Conservation (phyloP, 257 asterid genomes). For the Solanum medicagineum region DNA sequence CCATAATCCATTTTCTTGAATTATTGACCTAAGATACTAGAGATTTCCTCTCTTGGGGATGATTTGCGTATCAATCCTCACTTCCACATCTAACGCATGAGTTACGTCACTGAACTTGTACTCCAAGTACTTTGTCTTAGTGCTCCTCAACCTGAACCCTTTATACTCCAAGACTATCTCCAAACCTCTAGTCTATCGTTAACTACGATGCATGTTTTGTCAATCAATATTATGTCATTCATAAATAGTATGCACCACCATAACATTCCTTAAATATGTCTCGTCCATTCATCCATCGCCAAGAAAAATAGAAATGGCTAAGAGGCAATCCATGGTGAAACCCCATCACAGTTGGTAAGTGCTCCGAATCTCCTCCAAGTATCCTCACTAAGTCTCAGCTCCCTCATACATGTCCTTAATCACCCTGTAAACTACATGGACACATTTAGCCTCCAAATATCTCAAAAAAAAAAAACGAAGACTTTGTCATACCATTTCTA, state of each 20-base stretch:
- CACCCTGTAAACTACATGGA: background rate
- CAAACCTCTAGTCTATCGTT: background rate
- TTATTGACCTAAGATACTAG: background rate
- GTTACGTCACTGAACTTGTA: background rate
- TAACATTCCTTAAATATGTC: background rate
- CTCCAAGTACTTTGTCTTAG: background rate
- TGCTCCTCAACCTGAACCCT: background rate
- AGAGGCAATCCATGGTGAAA: background rate
- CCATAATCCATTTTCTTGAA: background rate
- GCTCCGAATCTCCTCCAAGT: background rate
- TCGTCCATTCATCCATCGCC: background rate
- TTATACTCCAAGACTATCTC: background rate
- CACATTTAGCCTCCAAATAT: background rate
- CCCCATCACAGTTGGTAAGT: background rate
- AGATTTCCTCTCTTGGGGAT: background rate
- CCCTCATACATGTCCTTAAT: background rate
- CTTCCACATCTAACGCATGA: background rate
- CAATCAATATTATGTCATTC: background rate
- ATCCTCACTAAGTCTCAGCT: background rate
- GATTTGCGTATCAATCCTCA: background rate
- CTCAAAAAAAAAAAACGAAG: background rate
- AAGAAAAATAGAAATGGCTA: background rate
- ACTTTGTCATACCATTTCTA: background rate
- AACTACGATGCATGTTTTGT: background rate
- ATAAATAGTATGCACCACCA: background rate